Conservation (phyloP, 2,329 filamentous ascomycete genomes). For the Monilinia polystroma region DNA sequence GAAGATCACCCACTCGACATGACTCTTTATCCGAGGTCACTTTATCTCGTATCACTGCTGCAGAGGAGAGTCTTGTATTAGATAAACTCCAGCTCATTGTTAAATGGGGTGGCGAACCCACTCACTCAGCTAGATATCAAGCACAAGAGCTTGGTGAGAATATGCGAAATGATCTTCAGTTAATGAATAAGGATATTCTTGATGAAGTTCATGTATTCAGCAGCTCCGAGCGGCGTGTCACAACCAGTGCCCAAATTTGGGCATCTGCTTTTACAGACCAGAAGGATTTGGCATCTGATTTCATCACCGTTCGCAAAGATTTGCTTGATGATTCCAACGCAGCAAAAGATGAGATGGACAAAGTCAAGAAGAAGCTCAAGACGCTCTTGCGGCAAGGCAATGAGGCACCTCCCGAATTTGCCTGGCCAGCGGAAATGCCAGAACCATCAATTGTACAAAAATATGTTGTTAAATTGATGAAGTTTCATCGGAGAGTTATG, state of each 20-base stretch:
- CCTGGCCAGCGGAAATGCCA: conserved; percentile 94
- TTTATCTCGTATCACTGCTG: conserved; percentile 89
- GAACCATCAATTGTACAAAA: conserved; percentile 92
- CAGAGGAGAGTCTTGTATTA: conserved; percentile 86
- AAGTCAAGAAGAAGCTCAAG: conserved; percentile 99
- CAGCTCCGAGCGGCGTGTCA: conserved; percentile 91
- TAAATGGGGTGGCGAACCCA: conserved; percentile 98
- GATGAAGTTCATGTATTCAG: conserved; percentile 94
- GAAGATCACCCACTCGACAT: conserved; percentile 60
- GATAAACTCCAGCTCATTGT: conserved; percentile 97
- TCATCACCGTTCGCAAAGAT: conserved; percentile 90
- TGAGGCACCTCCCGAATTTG: conserved; percentile 89
- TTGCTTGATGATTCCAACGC: conserved; percentile 96
- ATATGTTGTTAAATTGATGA: conserved; percentile 93
- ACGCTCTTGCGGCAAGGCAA: conserved; percentile 87
- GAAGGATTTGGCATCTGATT: conserved; percentile 80
- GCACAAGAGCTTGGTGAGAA: conserved; percentile 92
- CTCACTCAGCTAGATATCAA: conserved; percentile 94
- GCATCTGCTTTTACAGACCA: conserved; percentile 83
- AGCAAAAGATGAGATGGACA: conserved; percentile 98
- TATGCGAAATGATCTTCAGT: conserved; percentile 89
- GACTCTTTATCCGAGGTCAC: conserved; percentile 89
- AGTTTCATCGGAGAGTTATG: conserved; percentile 95
- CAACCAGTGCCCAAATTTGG: conserved; percentile 95
- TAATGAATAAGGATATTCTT: conserved; percentile 89